Percentiles rank a stretch among this genome's conserved stretches.
Evolutionary conservation across 1,139 yeast genomes (phyloP).

Genomic region (Pichia sp.): DNA sequence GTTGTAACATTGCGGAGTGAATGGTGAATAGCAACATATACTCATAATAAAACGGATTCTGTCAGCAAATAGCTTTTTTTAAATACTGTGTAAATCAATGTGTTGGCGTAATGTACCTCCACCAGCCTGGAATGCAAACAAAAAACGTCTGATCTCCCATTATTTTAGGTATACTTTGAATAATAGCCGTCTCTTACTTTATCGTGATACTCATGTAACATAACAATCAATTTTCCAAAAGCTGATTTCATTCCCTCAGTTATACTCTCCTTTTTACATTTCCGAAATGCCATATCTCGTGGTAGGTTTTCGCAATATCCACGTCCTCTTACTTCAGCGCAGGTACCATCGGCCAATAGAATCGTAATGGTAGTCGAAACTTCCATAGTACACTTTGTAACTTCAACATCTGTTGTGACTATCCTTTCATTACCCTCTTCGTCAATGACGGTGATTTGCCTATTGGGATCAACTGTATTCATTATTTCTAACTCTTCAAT

Average conservation of each 20-base stretch:
- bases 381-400: background rate
- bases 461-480: background rate
- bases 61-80: too few species aligned
- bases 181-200: conserved; percentile 24
- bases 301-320: conserved; percentile 36
- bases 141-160: too few species aligned
- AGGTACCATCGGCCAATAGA: conserved; percentile 42
- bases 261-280: conserved; percentile 45
- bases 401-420: conserved; percentile 5
- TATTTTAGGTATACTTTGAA: conserved; percentile 10
- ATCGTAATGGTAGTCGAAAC: conserved; percentile 29
- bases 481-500: conserved; percentile 1
- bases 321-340: conserved; percentile 31
- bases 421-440: background rate
- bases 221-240: conserved; percentile 20
- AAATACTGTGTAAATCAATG: too few species aligned
- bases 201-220: conserved; percentile 26
- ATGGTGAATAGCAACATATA: too few species aligned
- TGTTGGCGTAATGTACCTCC: too few species aligned
- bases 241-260: conserved; percentile 39
- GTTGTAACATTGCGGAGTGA: too few species aligned
- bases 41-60: too few species aligned
- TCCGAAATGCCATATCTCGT: conserved; percentile 29
- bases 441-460: background rate
- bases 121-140: too few species aligned